These are phyloP conservation scores for Dendrocalamus sinicus DNA, from an alignment of 176 grass and related monocot species.

Conservation along the genomic window DNA sequence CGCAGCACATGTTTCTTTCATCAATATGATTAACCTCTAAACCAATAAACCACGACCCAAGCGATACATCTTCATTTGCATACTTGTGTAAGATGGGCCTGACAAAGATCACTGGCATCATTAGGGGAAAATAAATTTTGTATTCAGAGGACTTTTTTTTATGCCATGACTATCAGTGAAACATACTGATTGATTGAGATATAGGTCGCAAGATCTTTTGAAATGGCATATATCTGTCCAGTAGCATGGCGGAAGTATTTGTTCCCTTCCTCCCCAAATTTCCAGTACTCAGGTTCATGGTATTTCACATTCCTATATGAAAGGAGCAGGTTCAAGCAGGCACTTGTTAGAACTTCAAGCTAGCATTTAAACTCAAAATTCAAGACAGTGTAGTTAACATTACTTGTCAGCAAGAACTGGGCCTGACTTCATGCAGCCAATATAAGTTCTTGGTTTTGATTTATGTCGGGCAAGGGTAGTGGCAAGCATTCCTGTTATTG, in stretches of 20 bases:
- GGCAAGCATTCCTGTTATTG: constrained; percentile 79
- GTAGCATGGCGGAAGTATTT: constrained; percentile 93
- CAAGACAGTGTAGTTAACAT: constrained; percentile 34
- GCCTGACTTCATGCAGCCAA: constrained; percentile 99
- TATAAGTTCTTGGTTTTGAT: constrained; percentile 95
- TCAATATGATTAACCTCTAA: constrained; percentile 89
- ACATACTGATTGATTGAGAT: constrained; percentile 93
- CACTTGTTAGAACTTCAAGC: constrained; percentile 3
- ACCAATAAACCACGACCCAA: constrained; percentile 90
- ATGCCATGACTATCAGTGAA: constrained; percentile 28
- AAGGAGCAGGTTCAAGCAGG: constrained; percentile 28
- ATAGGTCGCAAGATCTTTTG: constrained; percentile 90
- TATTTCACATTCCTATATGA: constrained; percentile 85
- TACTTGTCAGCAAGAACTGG: constrained; percentile 97
- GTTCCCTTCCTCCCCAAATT: constrained; percentile 97
- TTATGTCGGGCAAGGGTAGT: constrained; percentile 81
- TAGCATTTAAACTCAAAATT: constrained; percentile 33
- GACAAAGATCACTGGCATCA: constrained; percentile 35
- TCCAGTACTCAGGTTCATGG: constrained; percentile 85
- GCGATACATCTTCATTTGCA: constrained; percentile 92
- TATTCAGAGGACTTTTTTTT: neutral
- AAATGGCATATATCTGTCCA: constrained; percentile 90
- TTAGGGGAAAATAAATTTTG: constrained; percentile 15
- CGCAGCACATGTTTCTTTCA: constrained; percentile 92
- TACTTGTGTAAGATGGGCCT: constrained; percentile 93